phyloP scores from a whole-genome alignment of 768 basidiomycete species.

The Leccinum disarticulatum region DNA sequence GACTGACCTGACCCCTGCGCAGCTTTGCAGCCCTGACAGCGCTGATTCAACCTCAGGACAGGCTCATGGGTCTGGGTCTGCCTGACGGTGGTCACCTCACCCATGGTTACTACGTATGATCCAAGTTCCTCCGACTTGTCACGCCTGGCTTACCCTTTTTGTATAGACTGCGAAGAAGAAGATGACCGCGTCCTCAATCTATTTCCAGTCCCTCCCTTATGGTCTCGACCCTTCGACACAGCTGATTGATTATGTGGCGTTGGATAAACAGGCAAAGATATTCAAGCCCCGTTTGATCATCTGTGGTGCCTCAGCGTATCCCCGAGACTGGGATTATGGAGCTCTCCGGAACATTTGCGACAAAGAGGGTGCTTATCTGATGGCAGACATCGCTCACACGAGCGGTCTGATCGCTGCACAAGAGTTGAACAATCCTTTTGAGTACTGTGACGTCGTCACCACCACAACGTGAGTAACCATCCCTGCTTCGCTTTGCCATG shows the following conservation, averaged over 20 bases:
- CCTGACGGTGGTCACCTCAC: conserved; percentile 97
- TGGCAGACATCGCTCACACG: conserved; percentile 98
- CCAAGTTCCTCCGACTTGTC: not conserved
- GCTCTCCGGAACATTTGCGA: conserved; percentile 78
- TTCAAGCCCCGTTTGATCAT: conserved; percentile 96
- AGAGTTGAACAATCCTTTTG: conserved; percentile 89
- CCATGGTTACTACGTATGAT: conserved; percentile 90
- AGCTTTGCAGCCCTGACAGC: conserved; percentile 98
- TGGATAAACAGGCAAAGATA: conserved; percentile 84
- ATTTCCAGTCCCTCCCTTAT: conserved; percentile 99
- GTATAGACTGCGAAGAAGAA: conserved; percentile 95
- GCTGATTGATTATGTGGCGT: conserved; percentile 82
- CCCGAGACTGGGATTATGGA: conserved; percentile 96
- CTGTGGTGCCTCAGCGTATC: conserved; percentile 98
- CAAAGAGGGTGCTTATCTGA: conserved; percentile 87
- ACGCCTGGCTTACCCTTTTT: conserved; percentile 4
- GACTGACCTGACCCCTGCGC: conserved; percentile 15
- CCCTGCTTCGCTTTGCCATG: not conserved
- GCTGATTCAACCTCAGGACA: conserved; percentile 93
- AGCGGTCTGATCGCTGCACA: conserved; percentile 92
- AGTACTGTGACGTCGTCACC: conserved; percentile 95
- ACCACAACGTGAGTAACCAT: conserved; percentile 80
- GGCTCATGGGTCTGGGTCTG: conserved; percentile 97
- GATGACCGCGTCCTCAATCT: conserved; percentile 99
- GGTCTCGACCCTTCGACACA: conserved; percentile 78